phyloP scores from a whole-genome alignment of 2,329 filamentous ascomycete genomes.

The Colletotrichum phormii region DNA sequence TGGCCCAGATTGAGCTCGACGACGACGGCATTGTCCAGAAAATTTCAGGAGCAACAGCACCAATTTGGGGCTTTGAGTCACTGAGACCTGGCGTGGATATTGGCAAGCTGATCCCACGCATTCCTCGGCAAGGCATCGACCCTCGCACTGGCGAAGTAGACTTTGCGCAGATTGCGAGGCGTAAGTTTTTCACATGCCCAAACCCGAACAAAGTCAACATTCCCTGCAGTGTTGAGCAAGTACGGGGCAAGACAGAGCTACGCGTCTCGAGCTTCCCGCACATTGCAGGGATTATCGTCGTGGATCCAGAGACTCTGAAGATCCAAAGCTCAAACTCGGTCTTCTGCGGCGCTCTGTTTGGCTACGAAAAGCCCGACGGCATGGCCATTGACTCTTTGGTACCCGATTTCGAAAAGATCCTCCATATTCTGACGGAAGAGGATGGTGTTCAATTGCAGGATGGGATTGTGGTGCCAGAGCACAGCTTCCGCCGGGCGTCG shows the following conservation, averaged over 20 bases:
- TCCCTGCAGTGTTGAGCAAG: slow-evolving; percentile 83
- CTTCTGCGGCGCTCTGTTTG: slow-evolving; percentile 93
- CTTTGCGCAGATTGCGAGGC: slow-evolving; percentile 77
- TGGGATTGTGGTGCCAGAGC: slow-evolving; percentile 96
- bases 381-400: slow-evolving; percentile 83
- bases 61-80: slow-evolving; percentile 85
- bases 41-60: slow-evolving; percentile 79
- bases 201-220: slow-evolving; percentile 83
- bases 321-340: slow-evolving; percentile 95
- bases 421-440: slow-evolving; percentile 85
- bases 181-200: slow-evolving; percentile 86
- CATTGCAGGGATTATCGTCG: slow-evolving; percentile 95
- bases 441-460: slow-evolving; percentile 87
- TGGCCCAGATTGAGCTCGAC: slow-evolving; percentile 81
- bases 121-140: slow-evolving; percentile 81
- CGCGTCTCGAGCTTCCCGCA: slow-evolving; percentile 95
- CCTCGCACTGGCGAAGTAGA: slow-evolving; percentile 79
- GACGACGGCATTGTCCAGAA: slow-evolving; percentile 79
- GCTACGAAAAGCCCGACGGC: slow-evolving; percentile 85
- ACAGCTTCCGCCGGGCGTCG: slow-evolving; percentile 91
- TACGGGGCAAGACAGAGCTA: slow-evolving; percentile 76
- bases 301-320: slow-evolving; percentile 80
- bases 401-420: slow-evolving; percentile 86
- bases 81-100: slow-evolving; percentile 78
- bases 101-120: slow-evolving; percentile 80